Evolutionary conservation across 1,284 basidiomycete species (phyloP), one percentile per base, ranked within the genome.

Genomic region (Ceratorhiza oryzae-sativae): DNA sequence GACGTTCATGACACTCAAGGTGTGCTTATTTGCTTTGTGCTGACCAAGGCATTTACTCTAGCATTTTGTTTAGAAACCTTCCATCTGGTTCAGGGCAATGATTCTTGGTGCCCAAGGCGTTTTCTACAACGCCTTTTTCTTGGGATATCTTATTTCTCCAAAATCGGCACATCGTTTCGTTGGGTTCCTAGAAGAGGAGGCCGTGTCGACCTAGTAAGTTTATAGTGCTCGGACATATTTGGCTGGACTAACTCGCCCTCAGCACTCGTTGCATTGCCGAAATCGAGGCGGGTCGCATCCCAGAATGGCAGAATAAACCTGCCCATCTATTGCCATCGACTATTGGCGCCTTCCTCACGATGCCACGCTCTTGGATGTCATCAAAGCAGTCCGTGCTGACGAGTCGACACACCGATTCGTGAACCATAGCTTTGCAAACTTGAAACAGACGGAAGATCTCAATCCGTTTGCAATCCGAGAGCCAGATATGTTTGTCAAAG

Each of bases 161-260:
- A 84, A 85, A 71, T 86, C 88, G 0, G 94, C 93, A 75, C 97
- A 98, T 81, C 92, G 97, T 36, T 98, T 98, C 79, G 96, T 98
- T 55, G 97, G 87, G n/a, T 84, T 94, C 77, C 84, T 99, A 9
- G 97, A 98, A 78, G 96, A 98, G 82, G 95, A 98, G 80, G 96
- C 96, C 3, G 94, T 97, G 4, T 74, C 90, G 55, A 97, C 95
- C 25, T 97, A 94, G 91, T 92, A 72, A 76, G 85, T 79, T 25
- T 55, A 32, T 42, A 48, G 30, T 15, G 27, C 30, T 1, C 32
- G 34, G 15, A 36, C 13, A 39, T 39, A 13, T 6, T 39, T 13
- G 36, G 13, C 36, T 39, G 36, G 36, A 13, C 36, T 39, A 13
- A 39, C 6, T 13, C 36, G 13, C 13, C 36, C 48, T 15, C 75